These are phyloP conservation scores for Acacia pycnantha DNA, from an alignment of 331 rosid species.

Conservation along the genomic window DNA sequence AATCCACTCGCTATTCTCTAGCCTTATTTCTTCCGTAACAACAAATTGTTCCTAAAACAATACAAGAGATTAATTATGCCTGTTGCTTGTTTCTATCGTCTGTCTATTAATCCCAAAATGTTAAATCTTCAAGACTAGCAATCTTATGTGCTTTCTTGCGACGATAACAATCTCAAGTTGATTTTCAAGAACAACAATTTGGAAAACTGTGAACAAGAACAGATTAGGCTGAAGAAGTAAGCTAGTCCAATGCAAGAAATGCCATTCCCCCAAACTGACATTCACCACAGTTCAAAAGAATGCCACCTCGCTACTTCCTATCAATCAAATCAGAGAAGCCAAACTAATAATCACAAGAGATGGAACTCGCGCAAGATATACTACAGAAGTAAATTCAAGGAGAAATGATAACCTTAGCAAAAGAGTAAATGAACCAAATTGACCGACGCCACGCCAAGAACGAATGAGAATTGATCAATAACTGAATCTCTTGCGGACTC, in stretches of 20 bases:
- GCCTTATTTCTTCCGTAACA: neutral
- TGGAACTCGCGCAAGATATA: neutral
- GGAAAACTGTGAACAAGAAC: neutral
- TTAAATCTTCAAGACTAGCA: neutral
- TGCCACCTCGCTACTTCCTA: slow-evolving; percentile 16
- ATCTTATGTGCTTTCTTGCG: neutral
- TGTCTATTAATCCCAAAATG: slow-evolving; percentile 2
- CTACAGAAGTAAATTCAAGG: slow-evolving; percentile 16
- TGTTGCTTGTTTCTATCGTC: neutral
- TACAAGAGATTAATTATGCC: neutral
- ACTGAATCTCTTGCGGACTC: slow-evolving; percentile 45
- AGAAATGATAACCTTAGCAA: slow-evolving; percentile 39
- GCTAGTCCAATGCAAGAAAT: slow-evolving; percentile 24
- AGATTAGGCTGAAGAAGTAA: neutral
- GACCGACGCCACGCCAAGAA: slow-evolving; percentile 33
- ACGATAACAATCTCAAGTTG: neutral
- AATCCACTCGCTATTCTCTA: slow-evolving; percentile 37
- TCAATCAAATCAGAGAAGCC: neutral
- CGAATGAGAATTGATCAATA: slow-evolving; percentile 19
- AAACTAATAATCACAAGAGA: neutral
- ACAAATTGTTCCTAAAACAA: neutral
- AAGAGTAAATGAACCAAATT: neutral
- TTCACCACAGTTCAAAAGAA: slow-evolving; percentile 4
- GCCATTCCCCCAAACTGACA: slow-evolving; percentile 21
- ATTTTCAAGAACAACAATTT: neutral